Conservation (phyloP, 139 green algal genomes). For the Astrephomene gubernaculifera region DNA sequence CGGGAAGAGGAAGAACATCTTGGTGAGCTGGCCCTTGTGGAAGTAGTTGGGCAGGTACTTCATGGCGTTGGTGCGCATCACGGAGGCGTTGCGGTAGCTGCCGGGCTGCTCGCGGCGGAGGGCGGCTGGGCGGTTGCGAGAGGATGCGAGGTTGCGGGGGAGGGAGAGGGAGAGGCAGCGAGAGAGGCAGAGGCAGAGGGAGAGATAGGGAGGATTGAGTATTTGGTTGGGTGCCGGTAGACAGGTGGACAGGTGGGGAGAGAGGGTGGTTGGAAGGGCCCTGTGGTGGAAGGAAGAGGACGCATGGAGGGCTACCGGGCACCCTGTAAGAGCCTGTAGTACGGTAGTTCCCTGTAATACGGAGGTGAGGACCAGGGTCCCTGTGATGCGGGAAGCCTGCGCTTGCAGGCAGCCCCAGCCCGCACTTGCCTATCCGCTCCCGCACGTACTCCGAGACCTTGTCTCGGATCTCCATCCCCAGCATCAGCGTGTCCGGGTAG, state of each 20-base stretch:
- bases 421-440: conserved; percentile 76
- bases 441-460: conserved; percentile 96
- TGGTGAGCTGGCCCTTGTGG: conserved; percentile 92
- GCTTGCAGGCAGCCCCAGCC: too few species aligned
- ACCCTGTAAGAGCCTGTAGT: too few species aligned
- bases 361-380: too few species aligned
- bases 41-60: conserved; percentile 98
- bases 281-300: too few species aligned
- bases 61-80: conserved; percentile 94
- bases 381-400: too few species aligned
- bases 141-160: background rate
- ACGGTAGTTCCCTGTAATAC: too few species aligned
- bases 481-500: conserved; percentile 92
- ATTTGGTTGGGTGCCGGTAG: too few species aligned
- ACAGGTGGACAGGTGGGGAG: too few species aligned
- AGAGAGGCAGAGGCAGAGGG: background rate
- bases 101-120: conserved; percentile 78
- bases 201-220: too few species aligned
- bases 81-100: conserved; percentile 85
- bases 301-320: too few species aligned
- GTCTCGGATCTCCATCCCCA: conserved; percentile 97
- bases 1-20: conserved; percentile 99
- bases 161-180: too few species aligned
- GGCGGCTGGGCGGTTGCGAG: conserved; percentile 50
- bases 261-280: too few species aligned